Base-by-base conservation (phyloP, 1,139 yeast species). In the Hanseniaspora sp. region DNA sequence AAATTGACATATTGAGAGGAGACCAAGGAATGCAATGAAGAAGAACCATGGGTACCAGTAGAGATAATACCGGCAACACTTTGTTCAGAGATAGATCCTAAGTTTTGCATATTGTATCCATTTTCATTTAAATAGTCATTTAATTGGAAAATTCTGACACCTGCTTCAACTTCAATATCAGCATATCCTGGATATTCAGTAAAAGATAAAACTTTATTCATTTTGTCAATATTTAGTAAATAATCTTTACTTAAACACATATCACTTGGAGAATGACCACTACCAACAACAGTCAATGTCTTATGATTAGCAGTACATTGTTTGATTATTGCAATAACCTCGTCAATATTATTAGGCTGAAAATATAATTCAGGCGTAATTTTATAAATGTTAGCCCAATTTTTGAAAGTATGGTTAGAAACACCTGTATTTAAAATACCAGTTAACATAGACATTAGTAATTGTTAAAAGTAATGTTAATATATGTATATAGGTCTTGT, bases 31-130 rank as follows among this genome's bases (percentile, higher is more conserved):
- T 92, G 97, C 67, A 77, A 86, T 53, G 92, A 94, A 8, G 95
- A 82, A 0, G 96, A 85, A 1, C 98, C 98, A 65, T 92, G 98
- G 0, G 97, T 88, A 40, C 97, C 97, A 0, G 98, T 92, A 1
- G 95, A 85, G 52, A 92, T 87, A 59, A 90, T 80, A 5, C 98
- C 98, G 2, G 95, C 98, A 45, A 88, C 74, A 15, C 95, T 85
- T 67, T 92, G 98, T 59, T 88, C 96, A 46, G 95, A 82, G 58
- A 92, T 92, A 1, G 96, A 88, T 0, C 97, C 98, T 65, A 92
- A 72, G 64, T 86, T 90, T 69, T 92, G 97, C 58, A 92, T 74
- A 5, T 96, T 95, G 60, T 86, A 76, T 1, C 84, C 80, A 59
- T 78, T 74, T 15, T 71, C 60, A 41, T 80, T 82, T 58, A 90